These are phyloP conservation scores for Komagataea norvegica DNA, from an alignment of 1,139 yeast species.

Conservation along the genomic window DNA sequence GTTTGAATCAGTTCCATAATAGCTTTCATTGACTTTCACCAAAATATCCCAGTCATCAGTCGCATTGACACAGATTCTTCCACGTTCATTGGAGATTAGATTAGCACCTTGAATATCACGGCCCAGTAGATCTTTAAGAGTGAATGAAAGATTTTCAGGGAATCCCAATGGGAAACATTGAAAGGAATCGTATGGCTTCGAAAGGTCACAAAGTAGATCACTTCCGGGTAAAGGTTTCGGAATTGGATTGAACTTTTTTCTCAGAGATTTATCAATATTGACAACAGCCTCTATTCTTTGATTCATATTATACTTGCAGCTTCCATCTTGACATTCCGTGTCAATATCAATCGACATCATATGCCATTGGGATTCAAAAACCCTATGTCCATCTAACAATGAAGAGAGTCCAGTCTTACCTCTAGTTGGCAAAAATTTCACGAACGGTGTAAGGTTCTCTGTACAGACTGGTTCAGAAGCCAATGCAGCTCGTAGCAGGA, in stretches of 20 bases:
- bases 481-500: constrained; percentile 73
- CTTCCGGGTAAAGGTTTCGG: constrained; percentile 76
- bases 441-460: constrained; percentile 90
- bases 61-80: constrained; percentile 42
- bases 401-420: constrained; percentile 90
- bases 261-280: constrained; percentile 63
- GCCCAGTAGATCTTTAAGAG: constrained; percentile 66
- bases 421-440: constrained; percentile 85
- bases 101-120: constrained; percentile 60
- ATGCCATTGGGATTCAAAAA: constrained; percentile 95
- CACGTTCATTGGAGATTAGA: constrained; percentile 39
- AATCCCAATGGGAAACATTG: constrained; percentile 77
- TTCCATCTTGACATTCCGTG: constrained; percentile 45
- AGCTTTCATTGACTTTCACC: constrained; percentile 26
- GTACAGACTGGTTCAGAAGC: constrained; percentile 98
- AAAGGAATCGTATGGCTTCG: constrained; percentile 53
- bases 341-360: constrained; percentile 81
- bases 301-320: constrained; percentile 52
- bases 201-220: constrained; percentile 63
- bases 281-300: constrained; percentile 74
- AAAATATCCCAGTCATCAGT: constrained; percentile 44
- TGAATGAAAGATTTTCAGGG: constrained; percentile 47
- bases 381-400: constrained; percentile 85
- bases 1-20: constrained; percentile 30
- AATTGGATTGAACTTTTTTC: constrained; percentile 62